phyloP scores from a whole-genome alignment of 2,329 filamentous ascomycete genomes.

The Coniochaeta ligniaria region DNA sequence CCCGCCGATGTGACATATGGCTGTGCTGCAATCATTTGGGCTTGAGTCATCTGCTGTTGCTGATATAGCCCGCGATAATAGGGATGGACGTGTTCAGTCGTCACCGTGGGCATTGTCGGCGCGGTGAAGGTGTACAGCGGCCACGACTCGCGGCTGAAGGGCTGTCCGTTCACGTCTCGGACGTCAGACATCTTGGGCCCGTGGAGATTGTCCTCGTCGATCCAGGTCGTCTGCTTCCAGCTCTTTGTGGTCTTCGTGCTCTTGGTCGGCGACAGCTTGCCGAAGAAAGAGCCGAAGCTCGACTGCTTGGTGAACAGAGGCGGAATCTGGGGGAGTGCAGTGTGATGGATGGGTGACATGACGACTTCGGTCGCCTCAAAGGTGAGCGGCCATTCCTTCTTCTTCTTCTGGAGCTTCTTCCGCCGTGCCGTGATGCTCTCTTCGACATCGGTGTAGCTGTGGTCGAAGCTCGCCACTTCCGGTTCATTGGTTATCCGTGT shows the following conservation, averaged over 20 bases:
- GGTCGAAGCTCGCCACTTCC: not conserved
- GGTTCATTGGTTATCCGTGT: not conserved
- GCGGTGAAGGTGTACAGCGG: conserved; percentile 13
- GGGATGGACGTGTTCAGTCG: not conserved
- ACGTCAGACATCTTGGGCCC: conserved; percentile 30
- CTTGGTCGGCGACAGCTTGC: not conserved
- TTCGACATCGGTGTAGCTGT: conserved; percentile 1
- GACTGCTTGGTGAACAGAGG: conserved; percentile 13
- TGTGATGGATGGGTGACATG: conserved; percentile 5
- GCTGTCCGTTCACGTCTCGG: not conserved
- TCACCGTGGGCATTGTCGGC: conserved; percentile 28
- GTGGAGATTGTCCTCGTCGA: conserved; percentile 44
- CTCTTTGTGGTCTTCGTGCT: not conserved
- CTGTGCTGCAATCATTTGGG: not conserved
- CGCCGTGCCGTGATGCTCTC: not conserved
- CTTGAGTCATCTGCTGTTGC: conserved; percentile 3
- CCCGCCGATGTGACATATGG: not conserved
- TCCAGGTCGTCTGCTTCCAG: conserved; percentile 28
- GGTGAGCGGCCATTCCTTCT: conserved; percentile 1
- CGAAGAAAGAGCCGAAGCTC: conserved; percentile 2
- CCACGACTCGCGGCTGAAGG: conserved; percentile 18
- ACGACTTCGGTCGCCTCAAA: not conserved
- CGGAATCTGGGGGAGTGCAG: conserved; percentile 15
- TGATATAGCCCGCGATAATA: not conserved
- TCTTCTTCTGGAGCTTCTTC: conserved; percentile 3